These are phyloP conservation scores for Metschnikowia picachoensis DNA, from an alignment of 805 yeast species.

Conservation along the genomic window DNA sequence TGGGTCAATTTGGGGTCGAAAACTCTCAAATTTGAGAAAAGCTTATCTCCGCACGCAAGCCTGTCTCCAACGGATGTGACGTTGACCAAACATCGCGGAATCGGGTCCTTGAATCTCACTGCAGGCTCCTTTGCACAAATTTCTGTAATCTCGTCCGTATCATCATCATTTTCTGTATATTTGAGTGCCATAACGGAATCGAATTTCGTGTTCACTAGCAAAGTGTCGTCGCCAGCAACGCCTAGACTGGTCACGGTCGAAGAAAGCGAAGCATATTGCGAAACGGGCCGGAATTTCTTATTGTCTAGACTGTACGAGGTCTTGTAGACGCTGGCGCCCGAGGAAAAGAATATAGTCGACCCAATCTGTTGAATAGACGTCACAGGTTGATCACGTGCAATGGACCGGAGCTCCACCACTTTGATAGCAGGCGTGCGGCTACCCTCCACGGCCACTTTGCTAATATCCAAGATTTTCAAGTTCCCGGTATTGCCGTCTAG, in stretches of 20 bases:
- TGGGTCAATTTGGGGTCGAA: constrained; percentile 15
- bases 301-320: constrained; percentile 33
- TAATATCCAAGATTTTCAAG: constrained; percentile 34
- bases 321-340: constrained; percentile 26
- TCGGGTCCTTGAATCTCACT: constrained; percentile 28
- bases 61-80: constrained; percentile 22
- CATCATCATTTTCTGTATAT: constrained; percentile 6
- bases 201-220: constrained; percentile 28
- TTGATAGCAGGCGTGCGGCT: constrained; percentile 16
- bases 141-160: neutral
- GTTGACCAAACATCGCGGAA: constrained; percentile 31
- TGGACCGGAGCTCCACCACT: constrained; percentile 31
- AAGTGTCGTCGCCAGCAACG: constrained; percentile 16
- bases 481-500: constrained; percentile 21
- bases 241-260: constrained; percentile 29
- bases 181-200: constrained; percentile 35
- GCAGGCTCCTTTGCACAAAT: neutral
- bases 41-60: constrained; percentile 34
- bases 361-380: constrained; percentile 32
- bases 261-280: constrained; percentile 23
- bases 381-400: constrained; percentile 31
- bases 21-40: constrained; percentile 30
- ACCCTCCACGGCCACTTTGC: constrained; percentile 16
- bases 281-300: constrained; percentile 29
- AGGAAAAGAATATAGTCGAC: constrained; percentile 30